Conservation (phyloP, 2,329 filamentous ascomycete genomes). For the Paraphoma sp. region DNA sequence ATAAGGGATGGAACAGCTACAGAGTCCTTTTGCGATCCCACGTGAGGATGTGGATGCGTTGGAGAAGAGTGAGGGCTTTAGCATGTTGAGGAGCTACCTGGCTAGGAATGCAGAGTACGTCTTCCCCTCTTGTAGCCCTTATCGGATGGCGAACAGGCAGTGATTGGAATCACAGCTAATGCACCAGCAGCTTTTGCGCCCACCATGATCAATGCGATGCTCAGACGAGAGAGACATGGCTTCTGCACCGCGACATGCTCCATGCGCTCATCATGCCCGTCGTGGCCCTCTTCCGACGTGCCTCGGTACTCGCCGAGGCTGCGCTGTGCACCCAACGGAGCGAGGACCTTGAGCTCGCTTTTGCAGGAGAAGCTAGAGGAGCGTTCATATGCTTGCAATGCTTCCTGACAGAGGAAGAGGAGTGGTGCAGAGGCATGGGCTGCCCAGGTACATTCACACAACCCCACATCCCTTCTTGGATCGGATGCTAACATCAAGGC, state of each 20-base stretch:
- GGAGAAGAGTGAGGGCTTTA: constrained; percentile 51
- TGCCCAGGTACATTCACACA: constrained; percentile 52
- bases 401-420: constrained; percentile 62
- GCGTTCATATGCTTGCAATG: constrained; percentile 67
- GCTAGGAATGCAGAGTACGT: constrained; percentile 50
- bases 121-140: constrained; percentile 7
- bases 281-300: constrained; percentile 62
- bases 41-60: constrained; percentile 50
- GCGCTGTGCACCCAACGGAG: constrained; percentile 56
- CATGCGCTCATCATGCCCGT: constrained; percentile 66
- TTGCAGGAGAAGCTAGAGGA: constrained; percentile 61
- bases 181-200: constrained; percentile 51
- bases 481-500: constrained; percentile 11
- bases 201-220: constrained; percentile 44
- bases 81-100: constrained; percentile 52
- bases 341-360: constrained; percentile 64
- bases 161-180: background rate
- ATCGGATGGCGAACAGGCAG: background rate
- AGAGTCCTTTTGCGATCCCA: constrained; percentile 53
- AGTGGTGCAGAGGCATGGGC: constrained; percentile 63
- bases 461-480: background rate
- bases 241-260: constrained; percentile 65
- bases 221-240: constrained; percentile 49
- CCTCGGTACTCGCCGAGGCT: constrained; percentile 59
- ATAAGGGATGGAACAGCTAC: constrained; percentile 15